A percentile compares a stretch with the other conserved stretches of the same genome.
Conservation (phyloP, 495 filamentous ascomycete genomes). For the Penicillium verhagenii region DNA sequence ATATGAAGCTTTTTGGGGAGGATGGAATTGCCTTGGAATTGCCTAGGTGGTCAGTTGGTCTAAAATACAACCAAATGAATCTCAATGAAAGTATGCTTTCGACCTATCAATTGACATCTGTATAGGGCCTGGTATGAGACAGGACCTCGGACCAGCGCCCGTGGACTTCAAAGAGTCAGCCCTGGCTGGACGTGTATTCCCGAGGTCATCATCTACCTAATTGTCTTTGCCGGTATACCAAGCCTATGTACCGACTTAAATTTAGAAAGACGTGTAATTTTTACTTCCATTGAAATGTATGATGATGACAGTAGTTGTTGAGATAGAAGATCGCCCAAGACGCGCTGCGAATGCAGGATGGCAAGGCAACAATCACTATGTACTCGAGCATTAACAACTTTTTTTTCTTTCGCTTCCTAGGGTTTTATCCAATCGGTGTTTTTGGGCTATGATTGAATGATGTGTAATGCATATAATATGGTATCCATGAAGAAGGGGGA, state of each 20-base stretch:
- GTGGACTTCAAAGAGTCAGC: too few species aligned
- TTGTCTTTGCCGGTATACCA: background rate
- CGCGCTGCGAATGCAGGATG: conserved; percentile 15
- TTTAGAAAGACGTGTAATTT: background rate
- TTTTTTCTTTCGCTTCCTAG: conserved; percentile 2
- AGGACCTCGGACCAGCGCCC: too few species aligned
- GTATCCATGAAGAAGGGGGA: conserved; percentile 10
- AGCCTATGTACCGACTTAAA: background rate
- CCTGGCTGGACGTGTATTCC: too few species aligned
- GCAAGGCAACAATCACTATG: background rate
- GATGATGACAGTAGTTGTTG: background rate
- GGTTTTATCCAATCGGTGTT: conserved; percentile 2
- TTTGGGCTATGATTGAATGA: conserved; percentile 10
- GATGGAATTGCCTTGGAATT: background rate
- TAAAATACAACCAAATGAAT: background rate
- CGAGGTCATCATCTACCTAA: background rate
- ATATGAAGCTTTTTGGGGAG: too few species aligned
- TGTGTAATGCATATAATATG: conserved; percentile 12
- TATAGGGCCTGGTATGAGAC: background rate
- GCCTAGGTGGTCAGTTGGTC: too few species aligned
- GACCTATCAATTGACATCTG: background rate
- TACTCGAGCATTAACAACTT: background rate
- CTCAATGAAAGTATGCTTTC: background rate
- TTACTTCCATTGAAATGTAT: background rate
- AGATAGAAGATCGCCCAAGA: conserved; percentile 11